Evolutionary conservation across 208 protist genomes (phyloP).

Genomic region (Leishmania gerbilli): DNA sequence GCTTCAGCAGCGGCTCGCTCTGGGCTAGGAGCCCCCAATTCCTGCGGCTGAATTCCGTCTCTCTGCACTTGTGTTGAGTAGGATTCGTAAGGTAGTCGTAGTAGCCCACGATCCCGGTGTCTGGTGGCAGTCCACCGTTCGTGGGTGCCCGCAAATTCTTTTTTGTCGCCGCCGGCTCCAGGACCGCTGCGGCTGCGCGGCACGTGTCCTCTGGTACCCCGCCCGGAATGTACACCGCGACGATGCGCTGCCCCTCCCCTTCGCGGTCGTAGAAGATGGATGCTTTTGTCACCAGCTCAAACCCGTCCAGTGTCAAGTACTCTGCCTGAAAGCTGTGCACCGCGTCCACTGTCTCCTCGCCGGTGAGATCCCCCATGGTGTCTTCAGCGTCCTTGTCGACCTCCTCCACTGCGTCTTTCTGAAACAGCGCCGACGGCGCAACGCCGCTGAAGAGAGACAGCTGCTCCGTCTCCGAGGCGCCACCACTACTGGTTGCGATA

Average conservation of each 20-base stretch:
- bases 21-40: conserved; percentile 58
- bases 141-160: conserved; percentile 73
- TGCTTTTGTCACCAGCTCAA: conserved; percentile 62
- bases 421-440: conserved; percentile 10
- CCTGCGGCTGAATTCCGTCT: conserved; percentile 81
- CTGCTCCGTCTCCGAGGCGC: not conserved
- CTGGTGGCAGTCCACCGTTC: conserved; percentile 84
- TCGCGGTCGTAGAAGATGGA: conserved; percentile 56
- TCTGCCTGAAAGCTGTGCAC: conserved; percentile 30
- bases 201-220: conserved; percentile 58
- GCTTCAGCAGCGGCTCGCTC: conserved; percentile 51
- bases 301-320: conserved; percentile 66
- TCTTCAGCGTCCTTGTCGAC: conserved; percentile 12
- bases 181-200: conserved; percentile 39
- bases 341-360: conserved; percentile 69
- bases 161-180: conserved; percentile 73
- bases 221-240: conserved; percentile 67
- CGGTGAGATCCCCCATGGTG: conserved; percentile 49
- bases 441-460: not conserved
- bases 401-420: conserved; percentile 19
- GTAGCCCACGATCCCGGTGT: conserved; percentile 89
- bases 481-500: not conserved
- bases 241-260: conserved; percentile 48
- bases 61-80: conserved; percentile 77
- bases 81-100: conserved; percentile 93